A percentile compares a stretch with the other conserved stretches of the same genome.
Evolutionary conservation across 2,329 filamentous ascomycete genomes (phyloP).

Genomic region (Colletotrichum liriopes): DNA sequence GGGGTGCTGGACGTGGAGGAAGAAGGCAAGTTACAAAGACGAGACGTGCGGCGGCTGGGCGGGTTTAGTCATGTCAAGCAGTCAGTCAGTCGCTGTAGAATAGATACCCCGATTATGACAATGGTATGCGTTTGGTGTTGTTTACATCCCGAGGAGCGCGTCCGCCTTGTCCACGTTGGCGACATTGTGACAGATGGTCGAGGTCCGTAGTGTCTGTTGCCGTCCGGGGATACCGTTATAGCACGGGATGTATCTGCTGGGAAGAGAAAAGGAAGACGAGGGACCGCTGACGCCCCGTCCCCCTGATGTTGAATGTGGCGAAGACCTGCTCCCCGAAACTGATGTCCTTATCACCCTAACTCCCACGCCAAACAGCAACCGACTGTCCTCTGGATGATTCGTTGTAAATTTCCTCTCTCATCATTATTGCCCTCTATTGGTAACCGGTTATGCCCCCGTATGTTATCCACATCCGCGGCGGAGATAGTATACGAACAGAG

Average conservation of each 20-base stretch:
- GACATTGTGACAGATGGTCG: too few species aligned
- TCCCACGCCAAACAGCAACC: not conserved
- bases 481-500: not conserved
- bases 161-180: not conserved
- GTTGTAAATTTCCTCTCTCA: too few species aligned
- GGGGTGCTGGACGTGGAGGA: too few species aligned
- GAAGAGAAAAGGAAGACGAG: too few species aligned
- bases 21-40: not conserved
- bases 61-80: conserved; percentile 27
- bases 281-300: not conserved
- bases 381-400: too few species aligned
- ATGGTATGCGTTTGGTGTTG: conserved; percentile 30
- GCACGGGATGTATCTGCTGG: too few species aligned
- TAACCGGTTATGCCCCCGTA: too few species aligned
- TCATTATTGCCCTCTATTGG: too few species aligned
- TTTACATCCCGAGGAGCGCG: not conserved
- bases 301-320: not conserved
- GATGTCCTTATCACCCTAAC: not conserved
- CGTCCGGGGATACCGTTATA: too few species aligned
- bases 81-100: conserved; percentile 51
- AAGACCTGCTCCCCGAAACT: not conserved
- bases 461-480: not conserved
- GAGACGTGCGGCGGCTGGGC: conserved; percentile 13
- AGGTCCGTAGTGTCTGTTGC: too few species aligned
- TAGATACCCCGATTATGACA: conserved; percentile 59